Evolutionary conservation across 768 basidiomycete genomes (phyloP).

Genomic region (Boletus rubropictus): DNA sequence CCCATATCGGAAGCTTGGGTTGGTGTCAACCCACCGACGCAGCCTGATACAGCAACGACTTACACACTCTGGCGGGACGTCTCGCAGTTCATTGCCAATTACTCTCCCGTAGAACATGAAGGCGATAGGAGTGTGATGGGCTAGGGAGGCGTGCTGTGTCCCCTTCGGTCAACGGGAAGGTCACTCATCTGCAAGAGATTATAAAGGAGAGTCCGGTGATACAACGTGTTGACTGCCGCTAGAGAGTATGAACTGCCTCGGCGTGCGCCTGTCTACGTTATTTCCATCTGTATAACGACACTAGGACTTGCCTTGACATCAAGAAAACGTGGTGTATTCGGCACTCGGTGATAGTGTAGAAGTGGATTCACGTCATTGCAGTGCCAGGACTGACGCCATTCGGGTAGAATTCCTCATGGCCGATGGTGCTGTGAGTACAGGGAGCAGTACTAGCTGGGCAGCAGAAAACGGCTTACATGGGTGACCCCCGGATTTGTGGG

Average conservation of each 20-base stretch:
- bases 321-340: slow-evolving; percentile 25
- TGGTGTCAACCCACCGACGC: slow-evolving; percentile 5
- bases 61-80: slow-evolving; percentile 26
- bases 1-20: slow-evolving; percentile 29
- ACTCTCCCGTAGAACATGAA: slow-evolving; percentile 26
- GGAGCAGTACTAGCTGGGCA: background rate
- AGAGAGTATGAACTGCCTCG: slow-evolving; percentile 24
- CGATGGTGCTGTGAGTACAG: slow-evolving; percentile 10
- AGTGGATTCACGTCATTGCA: slow-evolving; percentile 17
- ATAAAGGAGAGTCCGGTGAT: slow-evolving; percentile 19
- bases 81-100: slow-evolving; percentile 28
- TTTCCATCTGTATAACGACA: slow-evolving; percentile 11
- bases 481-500: slow-evolving; percentile 3
- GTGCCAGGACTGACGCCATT: slow-evolving; percentile 12
- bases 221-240: slow-evolving; percentile 21
- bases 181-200: slow-evolving; percentile 18
- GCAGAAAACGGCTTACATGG: slow-evolving; percentile 1
- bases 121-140: slow-evolving; percentile 14
- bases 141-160: slow-evolving; percentile 12
- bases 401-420: slow-evolving; percentile 6
- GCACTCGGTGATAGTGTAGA: slow-evolving; percentile 13
- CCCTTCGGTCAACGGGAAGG: slow-evolving; percentile 14
- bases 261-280: slow-evolving; percentile 13
- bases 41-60: slow-evolving; percentile 9
- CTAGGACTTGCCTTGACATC: slow-evolving; percentile 14